Conservation (phyloP, 495 filamentous ascomycete genomes). For the Jackrogersella minutella region DNA sequence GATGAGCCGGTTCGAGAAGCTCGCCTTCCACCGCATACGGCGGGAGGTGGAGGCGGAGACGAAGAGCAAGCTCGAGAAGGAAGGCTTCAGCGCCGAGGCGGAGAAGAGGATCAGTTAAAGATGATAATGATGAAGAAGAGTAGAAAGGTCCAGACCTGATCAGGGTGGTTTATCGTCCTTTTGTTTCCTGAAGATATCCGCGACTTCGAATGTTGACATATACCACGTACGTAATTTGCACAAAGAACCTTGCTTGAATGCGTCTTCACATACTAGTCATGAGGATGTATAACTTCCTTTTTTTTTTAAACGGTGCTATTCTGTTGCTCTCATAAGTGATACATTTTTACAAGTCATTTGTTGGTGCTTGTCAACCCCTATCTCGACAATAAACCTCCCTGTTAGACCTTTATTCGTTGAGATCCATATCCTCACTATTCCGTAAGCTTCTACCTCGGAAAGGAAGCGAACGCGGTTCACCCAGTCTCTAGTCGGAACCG, state of each 20-base stretch:
- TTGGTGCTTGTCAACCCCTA: not conserved
- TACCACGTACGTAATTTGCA: conserved; percentile 39
- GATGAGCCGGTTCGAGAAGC: conserved; percentile 86
- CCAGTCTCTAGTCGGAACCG: not conserved
- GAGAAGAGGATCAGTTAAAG: conserved; percentile 44
- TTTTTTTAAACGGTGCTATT: not conserved
- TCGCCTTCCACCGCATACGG: conserved; percentile 74
- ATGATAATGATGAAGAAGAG: conserved; percentile 3
- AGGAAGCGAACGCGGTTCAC: not conserved
- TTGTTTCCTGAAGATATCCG: conserved; percentile 37
- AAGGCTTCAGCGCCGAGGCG: conserved; percentile 34
- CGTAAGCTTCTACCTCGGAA: not conserved
- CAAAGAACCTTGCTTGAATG: conserved; percentile 22
- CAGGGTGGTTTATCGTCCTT: not conserved
- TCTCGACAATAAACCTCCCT: not conserved
- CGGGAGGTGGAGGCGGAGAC: conserved; percentile 65
- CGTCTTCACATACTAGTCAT: not conserved
- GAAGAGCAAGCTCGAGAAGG: conserved; percentile 44
- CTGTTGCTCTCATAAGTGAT: not conserved
- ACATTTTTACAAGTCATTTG: not conserved
- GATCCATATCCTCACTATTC: not conserved
- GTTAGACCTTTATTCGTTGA: not conserved
- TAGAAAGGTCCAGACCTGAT: conserved; percentile 13
- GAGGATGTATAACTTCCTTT: not conserved
- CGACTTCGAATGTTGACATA: conserved; percentile 30